These are phyloP conservation scores for Vaccinium macrocarpon DNA, from an alignment of 148 eudicot species.

Conservation along the genomic window DNA sequence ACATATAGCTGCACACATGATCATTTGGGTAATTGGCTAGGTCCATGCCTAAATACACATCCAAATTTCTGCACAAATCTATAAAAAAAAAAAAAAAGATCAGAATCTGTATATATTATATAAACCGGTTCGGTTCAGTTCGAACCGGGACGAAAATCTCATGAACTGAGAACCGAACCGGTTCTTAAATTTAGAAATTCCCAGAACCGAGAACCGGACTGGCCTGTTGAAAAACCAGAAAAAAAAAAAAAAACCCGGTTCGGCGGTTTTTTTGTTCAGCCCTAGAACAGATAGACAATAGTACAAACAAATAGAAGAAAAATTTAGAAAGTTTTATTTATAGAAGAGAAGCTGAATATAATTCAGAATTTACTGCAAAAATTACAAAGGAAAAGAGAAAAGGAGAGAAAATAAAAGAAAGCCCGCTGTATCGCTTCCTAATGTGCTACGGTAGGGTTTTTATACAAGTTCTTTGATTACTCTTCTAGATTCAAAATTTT, in stretches of 20 bases:
- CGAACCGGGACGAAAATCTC: no score
- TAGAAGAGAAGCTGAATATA: background rate
- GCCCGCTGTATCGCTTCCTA: background rate
- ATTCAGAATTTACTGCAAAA: background rate
- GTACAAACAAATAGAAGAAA: background rate
- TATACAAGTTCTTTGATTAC: background rate
- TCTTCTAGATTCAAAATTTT: background rate
- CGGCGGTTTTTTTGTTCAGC: no score
- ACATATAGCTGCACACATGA: background rate
- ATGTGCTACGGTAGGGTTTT: background rate
- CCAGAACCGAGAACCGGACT: no score
- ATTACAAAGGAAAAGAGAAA: background rate
- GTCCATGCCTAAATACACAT: background rate
- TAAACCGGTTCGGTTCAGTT: no score
- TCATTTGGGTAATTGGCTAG: background rate
- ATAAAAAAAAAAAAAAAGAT: no score
- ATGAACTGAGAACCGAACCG: no score
- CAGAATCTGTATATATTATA: no score
- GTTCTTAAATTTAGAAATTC: no score
- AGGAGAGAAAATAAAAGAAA: background rate
- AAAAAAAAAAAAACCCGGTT: no score
- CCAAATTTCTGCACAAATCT: background rate
- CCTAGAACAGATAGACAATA: background rate
- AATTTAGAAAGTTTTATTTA: background rate
- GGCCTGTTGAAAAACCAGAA: no score